A percentile compares a stretch with the other conserved stretches of the same genome.
These are phyloP conservation scores for Yarrowia sp. DNA, from an alignment of 805 yeast genomes.

Conservation along the genomic window DNA sequence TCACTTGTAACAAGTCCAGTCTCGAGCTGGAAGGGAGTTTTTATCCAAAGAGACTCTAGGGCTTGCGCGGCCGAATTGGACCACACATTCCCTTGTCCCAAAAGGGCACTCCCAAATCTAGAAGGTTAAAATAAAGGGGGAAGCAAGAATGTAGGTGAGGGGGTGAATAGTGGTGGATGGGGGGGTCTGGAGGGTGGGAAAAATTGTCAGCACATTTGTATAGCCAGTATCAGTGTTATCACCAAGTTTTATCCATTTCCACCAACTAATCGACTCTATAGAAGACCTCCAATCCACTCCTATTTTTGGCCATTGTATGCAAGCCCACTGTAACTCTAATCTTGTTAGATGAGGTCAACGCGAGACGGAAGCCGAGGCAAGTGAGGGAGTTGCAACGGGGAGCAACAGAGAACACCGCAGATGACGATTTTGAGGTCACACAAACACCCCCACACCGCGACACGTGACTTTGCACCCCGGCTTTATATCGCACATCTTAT, in stretches of 20 bases:
- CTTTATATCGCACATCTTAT: too few species aligned
- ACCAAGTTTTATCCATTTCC: not conserved
- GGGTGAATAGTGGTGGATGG: not conserved
- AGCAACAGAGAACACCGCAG: too few species aligned
- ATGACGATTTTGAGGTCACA: too few species aligned
- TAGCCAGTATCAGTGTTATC: too few species aligned
- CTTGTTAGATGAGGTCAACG: conserved; percentile 28
- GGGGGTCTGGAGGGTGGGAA: too few species aligned
- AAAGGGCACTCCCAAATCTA: conserved; percentile 20
- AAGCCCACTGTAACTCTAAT: conserved; percentile 12
- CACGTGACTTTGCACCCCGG: too few species aligned
- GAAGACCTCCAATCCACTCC: not conserved
- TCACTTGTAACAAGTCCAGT: not conserved
- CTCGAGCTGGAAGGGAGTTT: conserved; percentile 11
- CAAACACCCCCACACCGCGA: too few species aligned
- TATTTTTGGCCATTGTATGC: conserved; percentile 38
- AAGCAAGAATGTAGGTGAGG: conserved; percentile 6
- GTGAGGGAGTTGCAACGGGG: not conserved
- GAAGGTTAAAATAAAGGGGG: conserved; percentile 28
- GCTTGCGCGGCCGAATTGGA: conserved; percentile 31
- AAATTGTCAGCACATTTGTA: too few species aligned
- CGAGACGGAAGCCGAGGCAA: conserved; percentile 26
- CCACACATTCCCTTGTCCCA: conserved; percentile 39
- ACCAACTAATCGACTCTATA: not conserved
- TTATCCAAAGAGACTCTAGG: not conserved